Evolutionary conservation across 192 early-diverging fungal species (phyloP).

Genomic region (Linnemannia schmuckeri): DNA sequence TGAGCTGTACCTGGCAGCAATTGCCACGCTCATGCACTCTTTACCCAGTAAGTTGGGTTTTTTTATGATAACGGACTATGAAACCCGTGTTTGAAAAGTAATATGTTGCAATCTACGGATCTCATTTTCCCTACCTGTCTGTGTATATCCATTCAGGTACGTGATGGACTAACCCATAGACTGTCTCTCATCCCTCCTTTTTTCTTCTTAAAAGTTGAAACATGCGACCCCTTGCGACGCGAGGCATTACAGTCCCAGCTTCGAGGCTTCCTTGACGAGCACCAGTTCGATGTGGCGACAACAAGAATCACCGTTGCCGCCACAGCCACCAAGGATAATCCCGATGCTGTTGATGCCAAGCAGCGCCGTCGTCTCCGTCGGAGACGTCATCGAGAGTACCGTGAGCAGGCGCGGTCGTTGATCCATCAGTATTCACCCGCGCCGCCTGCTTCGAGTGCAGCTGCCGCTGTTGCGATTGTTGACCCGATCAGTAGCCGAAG

Average conservation of each 20-base stretch:
- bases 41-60: slow-evolving; percentile 51
- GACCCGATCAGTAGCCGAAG: too few relatives aligned
- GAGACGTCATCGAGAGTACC: slow-evolving; percentile 34
- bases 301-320: neutral
- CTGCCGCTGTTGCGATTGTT: too few relatives aligned
- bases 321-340: neutral
- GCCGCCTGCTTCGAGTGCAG: neutral
- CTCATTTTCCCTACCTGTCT: neutral
- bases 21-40: slow-evolving; percentile 53
- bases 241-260: slow-evolving; percentile 42
- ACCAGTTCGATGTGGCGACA: slow-evolving; percentile 9
- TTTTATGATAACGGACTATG: neutral
- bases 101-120: neutral
- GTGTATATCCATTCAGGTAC: neutral
- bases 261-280: slow-evolving; percentile 32
- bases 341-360: slow-evolving; percentile 10
- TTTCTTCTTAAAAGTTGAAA: slow-evolving; percentile 27
- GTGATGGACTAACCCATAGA: neutral
- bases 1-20: slow-evolving; percentile 51
- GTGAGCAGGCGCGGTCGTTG: slow-evolving; percentile 27
- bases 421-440: slow-evolving; percentile 27
- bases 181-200: neutral
- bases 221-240: slow-evolving; percentile 42
- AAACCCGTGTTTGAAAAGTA: neutral
- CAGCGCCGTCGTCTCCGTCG: slow-evolving; percentile 36